These are phyloP conservation scores for Thermothielavioides terrestris DNA, from an alignment of 495 filamentous ascomycete genomes.

Conservation along the genomic window DNA sequence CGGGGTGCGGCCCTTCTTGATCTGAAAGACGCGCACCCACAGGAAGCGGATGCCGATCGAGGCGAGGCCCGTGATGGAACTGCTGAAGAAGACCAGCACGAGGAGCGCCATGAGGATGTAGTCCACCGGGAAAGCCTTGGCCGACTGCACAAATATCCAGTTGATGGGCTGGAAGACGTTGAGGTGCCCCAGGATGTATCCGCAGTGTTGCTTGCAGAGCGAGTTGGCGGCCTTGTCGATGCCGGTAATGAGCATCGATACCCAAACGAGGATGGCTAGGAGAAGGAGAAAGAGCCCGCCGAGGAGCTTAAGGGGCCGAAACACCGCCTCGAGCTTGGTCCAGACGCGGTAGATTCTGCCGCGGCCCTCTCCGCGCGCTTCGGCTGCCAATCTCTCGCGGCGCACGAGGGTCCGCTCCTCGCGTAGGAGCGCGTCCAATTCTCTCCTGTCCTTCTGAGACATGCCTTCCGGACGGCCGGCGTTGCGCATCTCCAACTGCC, in stretches of 20 bases:
- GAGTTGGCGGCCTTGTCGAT: constrained; percentile 97
- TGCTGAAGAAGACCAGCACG: constrained; percentile 75
- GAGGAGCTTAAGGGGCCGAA: constrained; percentile 76
- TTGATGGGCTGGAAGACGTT: constrained; percentile 94
- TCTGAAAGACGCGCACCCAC: constrained; percentile 85
- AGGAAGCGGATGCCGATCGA: constrained; percentile 88
- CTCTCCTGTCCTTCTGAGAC: constrained; percentile 74
- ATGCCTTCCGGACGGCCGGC: constrained; percentile 65
- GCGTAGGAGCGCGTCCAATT: constrained; percentile 75
- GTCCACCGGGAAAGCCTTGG: constrained; percentile 82
- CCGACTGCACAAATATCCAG: constrained; percentile 74
- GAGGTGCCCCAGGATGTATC: constrained; percentile 85
- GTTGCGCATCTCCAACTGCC: constrained; percentile 81
- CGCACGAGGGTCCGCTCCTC: constrained; percentile 90
- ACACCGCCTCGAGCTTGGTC: constrained; percentile 66
- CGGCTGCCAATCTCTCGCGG: constrained; percentile 76
- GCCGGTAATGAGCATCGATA: constrained; percentile 87
- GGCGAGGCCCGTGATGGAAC: constrained; percentile 76
- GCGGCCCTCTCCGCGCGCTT: constrained; percentile 64
- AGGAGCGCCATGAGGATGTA: constrained; percentile 80
- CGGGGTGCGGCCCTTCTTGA: constrained; percentile 77
- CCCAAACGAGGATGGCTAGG: constrained; percentile 65
- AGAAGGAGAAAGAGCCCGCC: constrained; percentile 70
- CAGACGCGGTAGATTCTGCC: constrained; percentile 61
- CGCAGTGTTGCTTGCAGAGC: constrained; percentile 79